A percentile compares a stretch with the other conserved stretches of the same genome.
Conservation (phyloP, 2,329 filamentous ascomycete genomes). For the Exserohilum rostratum region DNA sequence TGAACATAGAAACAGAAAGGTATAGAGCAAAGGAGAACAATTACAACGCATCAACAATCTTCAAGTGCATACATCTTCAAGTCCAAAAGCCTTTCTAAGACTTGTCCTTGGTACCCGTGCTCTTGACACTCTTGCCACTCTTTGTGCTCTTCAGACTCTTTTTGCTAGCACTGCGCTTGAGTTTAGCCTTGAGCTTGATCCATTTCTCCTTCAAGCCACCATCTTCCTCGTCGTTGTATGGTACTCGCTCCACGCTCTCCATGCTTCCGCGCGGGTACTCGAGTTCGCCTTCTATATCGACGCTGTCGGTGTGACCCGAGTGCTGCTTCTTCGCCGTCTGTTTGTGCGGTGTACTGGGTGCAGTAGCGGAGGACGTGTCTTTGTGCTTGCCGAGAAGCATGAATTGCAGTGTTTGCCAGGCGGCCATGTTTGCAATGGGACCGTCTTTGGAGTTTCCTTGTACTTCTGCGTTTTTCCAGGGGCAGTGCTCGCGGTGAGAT, state of each 20-base stretch:
- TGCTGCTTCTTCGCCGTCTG: conserved; percentile 11
- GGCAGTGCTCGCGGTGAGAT: conserved; percentile 50
- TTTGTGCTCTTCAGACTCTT: conserved; percentile 43
- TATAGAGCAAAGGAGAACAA: too few relatives aligned
- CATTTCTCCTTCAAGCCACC: conserved; percentile 39
- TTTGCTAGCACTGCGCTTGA: conserved; percentile 42
- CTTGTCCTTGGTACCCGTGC: conserved; percentile 10
- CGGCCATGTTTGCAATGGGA: conserved; percentile 41
- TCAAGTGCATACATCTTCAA: conserved; percentile 2
- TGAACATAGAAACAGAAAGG: too few relatives aligned
- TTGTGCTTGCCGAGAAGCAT: conserved; percentile 35
- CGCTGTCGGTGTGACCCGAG: conserved; percentile 26
- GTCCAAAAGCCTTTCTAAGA: conserved; percentile 7
- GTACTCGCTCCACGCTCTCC: conserved; percentile 22
- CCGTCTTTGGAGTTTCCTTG: conserved; percentile 42
- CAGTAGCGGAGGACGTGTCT: neutral
- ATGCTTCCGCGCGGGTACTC: conserved; percentile 27
- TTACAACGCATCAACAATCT: neutral
- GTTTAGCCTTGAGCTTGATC: conserved; percentile 45
- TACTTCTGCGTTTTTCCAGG: conserved; percentile 47
- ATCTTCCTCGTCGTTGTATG: conserved; percentile 17
- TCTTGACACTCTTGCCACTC: conserved; percentile 35
- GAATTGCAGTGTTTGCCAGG: conserved; percentile 45
- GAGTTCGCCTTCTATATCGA: conserved; percentile 33
- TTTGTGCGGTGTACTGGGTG: neutral